Percentiles rank a stretch among this genome's conserved stretches.
These are phyloP conservation scores for Fistulifera solaris DNA, from an alignment of 108 stramenopile genomes.

Conservation along the genomic window DNA sequence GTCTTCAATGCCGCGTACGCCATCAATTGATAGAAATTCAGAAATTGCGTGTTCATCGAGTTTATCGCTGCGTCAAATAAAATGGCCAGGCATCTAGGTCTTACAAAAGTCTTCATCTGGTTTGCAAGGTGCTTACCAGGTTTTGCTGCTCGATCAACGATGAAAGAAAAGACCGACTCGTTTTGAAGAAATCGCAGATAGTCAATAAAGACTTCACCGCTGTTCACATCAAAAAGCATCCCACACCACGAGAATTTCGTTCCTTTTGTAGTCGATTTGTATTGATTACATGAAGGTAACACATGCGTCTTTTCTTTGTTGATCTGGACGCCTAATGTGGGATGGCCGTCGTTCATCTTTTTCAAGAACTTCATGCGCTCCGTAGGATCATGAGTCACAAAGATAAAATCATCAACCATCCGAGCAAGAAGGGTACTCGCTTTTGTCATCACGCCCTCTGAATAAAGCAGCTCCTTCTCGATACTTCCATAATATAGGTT, in stretches of 20 bases:
- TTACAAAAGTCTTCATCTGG: slow-evolving; percentile 63
- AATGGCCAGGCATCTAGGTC: slow-evolving; percentile 67
- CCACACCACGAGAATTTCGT: slow-evolving; percentile 65
- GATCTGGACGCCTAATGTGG: slow-evolving; percentile 55
- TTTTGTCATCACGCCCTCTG: slow-evolving; percentile 5
- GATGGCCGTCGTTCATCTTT: slow-evolving; percentile 40
- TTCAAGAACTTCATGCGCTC: slow-evolving; percentile 40
- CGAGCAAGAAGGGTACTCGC: slow-evolving; percentile 43
- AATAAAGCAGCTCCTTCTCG: slow-evolving; percentile 30
- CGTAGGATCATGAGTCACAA: slow-evolving; percentile 40
- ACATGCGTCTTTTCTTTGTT: slow-evolving; percentile 57
- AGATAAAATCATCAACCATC: slow-evolving; percentile 79
- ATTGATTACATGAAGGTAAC: slow-evolving; percentile 7
- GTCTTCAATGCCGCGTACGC: slow-evolving; percentile 58
- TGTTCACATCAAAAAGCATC: slow-evolving; percentile 62
- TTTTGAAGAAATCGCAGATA: slow-evolving; percentile 44
- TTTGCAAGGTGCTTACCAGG: slow-evolving; percentile 36
- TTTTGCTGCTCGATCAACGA: slow-evolving; percentile 30
- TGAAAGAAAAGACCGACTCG: slow-evolving; percentile 41
- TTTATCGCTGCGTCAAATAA: slow-evolving; percentile 68
- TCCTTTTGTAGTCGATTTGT: slow-evolving; percentile 1
- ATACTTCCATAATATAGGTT: slow-evolving; percentile 86
- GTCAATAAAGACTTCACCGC: slow-evolving; percentile 70
- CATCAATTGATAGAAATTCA: slow-evolving; percentile 68
- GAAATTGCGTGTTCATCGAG: slow-evolving; percentile 23